phyloP scores from a whole-genome alignment of 768 basidiomycete genomes.

The Galerina marginata region DNA sequence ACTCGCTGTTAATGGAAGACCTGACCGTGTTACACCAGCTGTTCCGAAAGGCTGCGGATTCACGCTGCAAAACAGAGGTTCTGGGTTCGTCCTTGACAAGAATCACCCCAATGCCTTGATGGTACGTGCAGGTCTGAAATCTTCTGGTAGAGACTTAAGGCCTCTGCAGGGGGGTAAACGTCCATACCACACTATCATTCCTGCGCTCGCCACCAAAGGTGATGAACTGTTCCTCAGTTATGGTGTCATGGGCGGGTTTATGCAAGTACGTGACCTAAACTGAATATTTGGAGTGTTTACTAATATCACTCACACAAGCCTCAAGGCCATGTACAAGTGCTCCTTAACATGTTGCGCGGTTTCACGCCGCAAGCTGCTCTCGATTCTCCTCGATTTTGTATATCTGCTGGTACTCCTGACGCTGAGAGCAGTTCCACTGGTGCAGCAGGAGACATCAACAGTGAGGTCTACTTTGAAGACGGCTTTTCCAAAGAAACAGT shows the following conservation, averaged over 20 bases:
- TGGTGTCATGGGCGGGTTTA: slow-evolving; percentile 92
- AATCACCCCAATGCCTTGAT: slow-evolving; percentile 86
- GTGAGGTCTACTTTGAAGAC: slow-evolving; percentile 90
- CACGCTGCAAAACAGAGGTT: slow-evolving; percentile 93
- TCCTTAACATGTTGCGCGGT: slow-evolving; percentile 88
- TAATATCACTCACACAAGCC: slow-evolving; percentile 52
- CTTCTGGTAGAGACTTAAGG: neutral
- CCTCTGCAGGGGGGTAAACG: slow-evolving; percentile 74
- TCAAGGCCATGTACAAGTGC: slow-evolving; percentile 95
- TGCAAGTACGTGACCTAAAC: slow-evolving; percentile 62
- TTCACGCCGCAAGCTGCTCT: slow-evolving; percentile 88
- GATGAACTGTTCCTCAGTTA: slow-evolving; percentile 87
- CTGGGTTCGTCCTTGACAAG: slow-evolving; percentile 79
- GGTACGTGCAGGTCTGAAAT: slow-evolving; percentile 39
- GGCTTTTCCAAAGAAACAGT: slow-evolving; percentile 70
- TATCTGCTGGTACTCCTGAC: slow-evolving; percentile 82
- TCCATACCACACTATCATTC: slow-evolving; percentile 92
- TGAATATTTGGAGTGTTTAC: neutral
- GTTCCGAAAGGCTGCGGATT: slow-evolving; percentile 95
- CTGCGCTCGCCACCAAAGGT: slow-evolving; percentile 79
- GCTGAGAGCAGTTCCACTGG: slow-evolving; percentile 49
- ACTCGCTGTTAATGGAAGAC: neutral
- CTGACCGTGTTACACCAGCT: slow-evolving; percentile 45
- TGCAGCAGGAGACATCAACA: slow-evolving; percentile 72
- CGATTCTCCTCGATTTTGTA: slow-evolving; percentile 96